Evolutionary conservation across 768 basidiomycete genomes (phyloP).

Genomic region (Rhizopogon rudus): DNA sequence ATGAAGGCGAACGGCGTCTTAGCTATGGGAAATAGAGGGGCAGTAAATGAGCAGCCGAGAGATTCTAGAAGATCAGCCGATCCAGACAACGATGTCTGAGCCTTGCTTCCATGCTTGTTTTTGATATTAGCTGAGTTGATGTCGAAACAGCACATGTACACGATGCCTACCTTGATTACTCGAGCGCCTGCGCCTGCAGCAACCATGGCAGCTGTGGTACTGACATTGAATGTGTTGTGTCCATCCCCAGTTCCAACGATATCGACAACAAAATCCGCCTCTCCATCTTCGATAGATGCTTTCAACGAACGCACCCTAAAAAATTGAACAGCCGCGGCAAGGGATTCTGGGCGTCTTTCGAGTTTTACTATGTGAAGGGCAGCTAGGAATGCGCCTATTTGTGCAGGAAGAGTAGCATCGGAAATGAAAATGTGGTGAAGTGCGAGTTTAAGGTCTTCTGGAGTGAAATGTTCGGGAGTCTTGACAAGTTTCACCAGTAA

Average conservation of each 20-base stretch:
- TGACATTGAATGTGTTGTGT: constrained; percentile 94
- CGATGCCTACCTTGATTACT: constrained; percentile 77
- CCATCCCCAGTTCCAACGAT: constrained; percentile 62
- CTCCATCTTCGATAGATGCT: constrained; percentile 51
- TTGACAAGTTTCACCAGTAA: constrained; percentile 75
- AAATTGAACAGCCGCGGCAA: constrained; percentile 75
- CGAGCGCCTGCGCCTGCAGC: constrained; percentile 93
- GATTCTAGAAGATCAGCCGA: constrained; percentile 89
- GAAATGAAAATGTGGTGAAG: constrained; percentile 74
- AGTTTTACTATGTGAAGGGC: constrained; percentile 77
- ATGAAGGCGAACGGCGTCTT: constrained; percentile 86
- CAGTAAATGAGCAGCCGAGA: constrained; percentile 70
- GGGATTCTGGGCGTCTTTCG: constrained; percentile 69
- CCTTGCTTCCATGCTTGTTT: constrained; percentile 78
- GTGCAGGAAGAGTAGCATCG: constrained; percentile 56
- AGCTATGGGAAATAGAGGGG: constrained; percentile 50
- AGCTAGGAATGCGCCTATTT: constrained; percentile 88
- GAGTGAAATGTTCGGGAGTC: constrained; percentile 77
- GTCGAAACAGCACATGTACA: background rate
- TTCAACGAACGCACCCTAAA: constrained; percentile 65
- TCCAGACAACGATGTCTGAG: constrained; percentile 92
- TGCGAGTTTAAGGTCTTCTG: constrained; percentile 66
- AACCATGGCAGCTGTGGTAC: constrained; percentile 89
- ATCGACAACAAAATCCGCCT: constrained; percentile 65
- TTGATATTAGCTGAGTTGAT: background rate